Conservation (phyloP, 768 basidiomycete genomes). For the Tremella yokohamensis region DNA sequence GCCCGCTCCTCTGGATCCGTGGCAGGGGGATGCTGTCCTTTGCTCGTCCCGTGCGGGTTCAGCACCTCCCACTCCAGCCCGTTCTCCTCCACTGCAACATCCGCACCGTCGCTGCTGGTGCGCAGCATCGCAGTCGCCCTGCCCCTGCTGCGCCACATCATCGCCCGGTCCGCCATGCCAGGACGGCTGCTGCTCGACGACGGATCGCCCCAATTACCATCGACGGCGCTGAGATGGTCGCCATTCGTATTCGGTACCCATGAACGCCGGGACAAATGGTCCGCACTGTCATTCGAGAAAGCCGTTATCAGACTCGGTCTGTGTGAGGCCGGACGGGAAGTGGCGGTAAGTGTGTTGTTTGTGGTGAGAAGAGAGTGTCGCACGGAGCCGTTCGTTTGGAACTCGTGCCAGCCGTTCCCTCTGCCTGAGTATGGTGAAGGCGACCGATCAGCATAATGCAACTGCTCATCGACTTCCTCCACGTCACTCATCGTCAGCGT, state of each 20-base stretch:
- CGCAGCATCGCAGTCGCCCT: constrained; percentile 27
- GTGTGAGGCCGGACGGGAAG: constrained; percentile 18
- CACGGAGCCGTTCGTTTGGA: constrained; percentile 5
- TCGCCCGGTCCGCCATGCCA: constrained; percentile 16
- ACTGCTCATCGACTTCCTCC: constrained; percentile 33
- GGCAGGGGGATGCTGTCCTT: constrained; percentile 9
- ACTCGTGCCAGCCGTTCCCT: not conserved
- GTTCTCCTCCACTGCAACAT: constrained; percentile 34
- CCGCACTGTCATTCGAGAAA: constrained; percentile 30
- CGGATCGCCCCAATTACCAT: no score
- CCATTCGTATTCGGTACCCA: no score
- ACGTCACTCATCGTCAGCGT: constrained; percentile 24
- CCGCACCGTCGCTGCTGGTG: constrained; percentile 44
- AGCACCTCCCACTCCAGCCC: constrained; percentile 42
- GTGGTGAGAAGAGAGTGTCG: constrained; percentile 23
- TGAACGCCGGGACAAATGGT: not conserved
- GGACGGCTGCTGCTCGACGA: no score
- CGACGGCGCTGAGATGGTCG: no score
- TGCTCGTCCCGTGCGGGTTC: constrained; percentile 36
- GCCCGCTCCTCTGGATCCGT: constrained; percentile 3
- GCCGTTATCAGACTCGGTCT: constrained; percentile 33
- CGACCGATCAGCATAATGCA: constrained; percentile 7
- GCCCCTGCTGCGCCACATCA: constrained; percentile 27
- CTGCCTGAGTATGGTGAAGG: not conserved
- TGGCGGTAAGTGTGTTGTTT: not conserved